Percentiles rank a stretch among this genome's conserved stretches.
phyloP scores from a whole-genome alignment of 331 rosid species.

The Ulmus americana region DNA sequence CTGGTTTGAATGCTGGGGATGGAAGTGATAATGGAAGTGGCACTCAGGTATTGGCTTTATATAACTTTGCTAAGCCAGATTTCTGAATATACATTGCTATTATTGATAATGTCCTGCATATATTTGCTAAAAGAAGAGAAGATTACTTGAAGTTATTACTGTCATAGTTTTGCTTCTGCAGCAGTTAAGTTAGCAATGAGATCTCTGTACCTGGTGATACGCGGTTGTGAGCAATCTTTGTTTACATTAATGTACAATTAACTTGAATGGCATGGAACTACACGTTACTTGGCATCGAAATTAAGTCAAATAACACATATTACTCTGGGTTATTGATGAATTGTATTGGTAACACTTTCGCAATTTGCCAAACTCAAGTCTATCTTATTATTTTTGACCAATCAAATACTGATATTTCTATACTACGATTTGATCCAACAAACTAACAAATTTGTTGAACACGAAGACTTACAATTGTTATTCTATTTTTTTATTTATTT shows the following conservation, averaged over 20 bases:
- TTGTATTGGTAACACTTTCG: neutral
- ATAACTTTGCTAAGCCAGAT: conserved; percentile 5
- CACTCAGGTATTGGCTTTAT: conserved; percentile 59
- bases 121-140: neutral
- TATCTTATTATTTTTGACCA: neutral
- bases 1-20: conserved; percentile 50
- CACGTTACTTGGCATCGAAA: neutral
- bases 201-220: neutral
- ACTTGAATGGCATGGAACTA: neutral
- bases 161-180: neutral
- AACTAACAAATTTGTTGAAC: no score
- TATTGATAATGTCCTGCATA: neutral
- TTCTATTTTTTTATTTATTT: no score
- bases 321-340: neutral
- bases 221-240: neutral
- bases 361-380: neutral
- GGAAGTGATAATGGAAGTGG: conserved; percentile 87
- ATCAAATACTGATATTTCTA: neutral
- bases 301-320: neutral
- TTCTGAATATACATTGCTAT: neutral
- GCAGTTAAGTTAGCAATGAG: neutral
- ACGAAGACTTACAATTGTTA: no score
- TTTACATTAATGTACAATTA: neutral
- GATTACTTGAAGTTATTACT: neutral
- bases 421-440: no score